Percentiles rank a stretch among this genome's conserved stretches.
Conservation (phyloP, 441 rosid genomes). For the Populus hybrid region DNA sequence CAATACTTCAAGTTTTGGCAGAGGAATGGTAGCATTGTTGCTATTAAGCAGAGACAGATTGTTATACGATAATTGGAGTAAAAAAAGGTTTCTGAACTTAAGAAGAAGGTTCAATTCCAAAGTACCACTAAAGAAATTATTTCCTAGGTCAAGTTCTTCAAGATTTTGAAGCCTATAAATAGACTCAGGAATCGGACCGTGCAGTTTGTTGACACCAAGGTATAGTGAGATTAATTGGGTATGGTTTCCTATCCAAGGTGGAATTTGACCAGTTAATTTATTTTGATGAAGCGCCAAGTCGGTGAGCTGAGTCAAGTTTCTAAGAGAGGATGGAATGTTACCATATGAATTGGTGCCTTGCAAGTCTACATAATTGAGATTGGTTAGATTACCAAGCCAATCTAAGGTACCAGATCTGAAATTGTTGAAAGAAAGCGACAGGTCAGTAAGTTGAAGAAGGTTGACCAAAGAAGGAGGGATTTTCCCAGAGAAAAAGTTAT, state of each 20-base stretch:
- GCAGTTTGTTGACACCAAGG: constrained; percentile 41
- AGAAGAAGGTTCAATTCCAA: no score
- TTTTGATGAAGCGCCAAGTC: no score
- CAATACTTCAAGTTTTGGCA: no score
- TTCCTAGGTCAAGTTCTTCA: background rate
- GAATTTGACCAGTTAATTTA: constrained; percentile 43
- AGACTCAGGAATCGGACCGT: constrained; percentile 50
- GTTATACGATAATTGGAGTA: background rate
- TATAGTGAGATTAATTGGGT: constrained; percentile 37
- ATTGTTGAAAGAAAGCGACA: background rate
- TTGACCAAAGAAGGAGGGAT: constrained; percentile 39
- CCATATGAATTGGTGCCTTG: constrained; percentile 5
- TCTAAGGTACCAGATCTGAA: background rate
- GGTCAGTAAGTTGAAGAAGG: background rate
- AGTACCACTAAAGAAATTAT: no score
- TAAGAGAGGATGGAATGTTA: constrained; percentile 12
- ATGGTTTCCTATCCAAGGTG: constrained; percentile 35
- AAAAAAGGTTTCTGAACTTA: background rate
- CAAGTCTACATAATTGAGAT: constrained; percentile 1
- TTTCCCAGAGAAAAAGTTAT: constrained; percentile 34
- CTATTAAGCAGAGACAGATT: no score
- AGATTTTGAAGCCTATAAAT: constrained; percentile 35
- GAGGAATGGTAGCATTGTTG: no score
- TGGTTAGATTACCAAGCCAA: constrained; percentile 14
- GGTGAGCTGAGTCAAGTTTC: constrained; percentile 20